Base-by-base conservation (phyloP, 1,284 basidiomycete species). In the Xerocomus cyaneibrunnescens region DNA sequence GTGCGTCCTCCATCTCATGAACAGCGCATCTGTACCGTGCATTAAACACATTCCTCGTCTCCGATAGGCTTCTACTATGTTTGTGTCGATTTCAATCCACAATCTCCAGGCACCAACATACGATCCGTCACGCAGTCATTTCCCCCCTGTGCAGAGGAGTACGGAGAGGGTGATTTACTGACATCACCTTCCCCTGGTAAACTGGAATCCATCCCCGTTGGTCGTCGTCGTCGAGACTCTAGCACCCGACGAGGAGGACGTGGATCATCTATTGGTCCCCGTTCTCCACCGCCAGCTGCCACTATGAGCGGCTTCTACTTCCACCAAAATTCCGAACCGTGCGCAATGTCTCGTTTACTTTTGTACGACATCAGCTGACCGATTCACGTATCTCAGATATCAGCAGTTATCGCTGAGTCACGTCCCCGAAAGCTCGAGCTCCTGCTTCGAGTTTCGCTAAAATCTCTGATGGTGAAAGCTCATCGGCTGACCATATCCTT, bases 291-390 rank as follows among this genome's bases (percentile, higher is more conserved):
- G 17, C 75, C 78, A 14, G 76, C 79, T 50, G 86, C 86, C 16
- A 85, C 81, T 39, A 93, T 94, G 88, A 87, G 81, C 57, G 91
- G 92, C 23, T 96, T 92, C 72, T 98, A 97, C 73, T 97, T 91
- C 74, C 94, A 97, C 73, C 87, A 89, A 74, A 89, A 90, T 63
- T 90, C 87, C 49, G 89, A 92, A 62, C 89, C 89, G 84, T 92
- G 65, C 73, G 87, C 82, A 22, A n/a, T 34, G 43, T 41, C 44
- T 54, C 48, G 38, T 19, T 42, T 46, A 27, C 37, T 27, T 27
- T 43, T 27, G 36, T 57, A n/a, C 48, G 36, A 38, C 51, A 51
- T 51, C 46, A 53, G 45, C 52, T 60, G 31, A 56, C 43, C 57
- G 17, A 46, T 52, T 54, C 50, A 45, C 48, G 45, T 40, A 21